Conservation (phyloP, 768 basidiomycete genomes). For the Kwoniella heveanensis region DNA sequence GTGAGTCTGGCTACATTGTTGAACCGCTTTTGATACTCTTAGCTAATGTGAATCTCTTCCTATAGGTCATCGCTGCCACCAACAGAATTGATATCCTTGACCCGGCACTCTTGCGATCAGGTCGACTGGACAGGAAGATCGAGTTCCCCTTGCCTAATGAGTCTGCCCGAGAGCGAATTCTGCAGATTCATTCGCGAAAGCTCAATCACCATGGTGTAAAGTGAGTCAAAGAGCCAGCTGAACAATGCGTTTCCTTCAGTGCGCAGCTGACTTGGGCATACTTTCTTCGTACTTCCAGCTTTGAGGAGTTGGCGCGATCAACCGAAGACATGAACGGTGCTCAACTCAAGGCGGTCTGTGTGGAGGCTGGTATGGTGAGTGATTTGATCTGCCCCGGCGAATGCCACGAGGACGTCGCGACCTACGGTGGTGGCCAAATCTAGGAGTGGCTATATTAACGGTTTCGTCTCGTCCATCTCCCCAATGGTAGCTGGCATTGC, state of each 20-base stretch:
- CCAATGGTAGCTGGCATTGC: conserved; percentile 57
- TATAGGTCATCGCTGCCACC: conserved; percentile 93
- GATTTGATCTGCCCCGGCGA: background rate
- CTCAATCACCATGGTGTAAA: conserved; percentile 91
- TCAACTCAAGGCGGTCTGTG: conserved; percentile 88
- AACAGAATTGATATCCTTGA: conserved; percentile 99
- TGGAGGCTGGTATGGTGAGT: conserved; percentile 99
- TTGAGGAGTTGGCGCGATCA: conserved; percentile 91
- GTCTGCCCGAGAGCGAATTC: conserved; percentile 90
- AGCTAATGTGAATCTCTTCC: no score
- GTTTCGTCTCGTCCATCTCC: background rate
- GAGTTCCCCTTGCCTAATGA: conserved; percentile 98
- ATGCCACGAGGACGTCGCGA: no score
- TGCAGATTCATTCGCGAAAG: conserved; percentile 96
- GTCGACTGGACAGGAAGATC: conserved; percentile 96
- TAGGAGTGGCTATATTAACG: no score
- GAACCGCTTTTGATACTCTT: no score
- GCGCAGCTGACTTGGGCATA: background rate
- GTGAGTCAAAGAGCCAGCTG: no score
- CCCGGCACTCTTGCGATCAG: conserved; percentile 95
- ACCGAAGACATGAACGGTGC: conserved; percentile 93
- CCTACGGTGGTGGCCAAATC: no score
- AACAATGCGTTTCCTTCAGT: no score
- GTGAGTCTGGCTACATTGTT: conserved; percentile 57
- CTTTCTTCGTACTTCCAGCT: conserved; percentile 58